phyloP scores from a whole-genome alignment of 495 filamentous ascomycete genomes.

The Penicillium chermesinum region DNA sequence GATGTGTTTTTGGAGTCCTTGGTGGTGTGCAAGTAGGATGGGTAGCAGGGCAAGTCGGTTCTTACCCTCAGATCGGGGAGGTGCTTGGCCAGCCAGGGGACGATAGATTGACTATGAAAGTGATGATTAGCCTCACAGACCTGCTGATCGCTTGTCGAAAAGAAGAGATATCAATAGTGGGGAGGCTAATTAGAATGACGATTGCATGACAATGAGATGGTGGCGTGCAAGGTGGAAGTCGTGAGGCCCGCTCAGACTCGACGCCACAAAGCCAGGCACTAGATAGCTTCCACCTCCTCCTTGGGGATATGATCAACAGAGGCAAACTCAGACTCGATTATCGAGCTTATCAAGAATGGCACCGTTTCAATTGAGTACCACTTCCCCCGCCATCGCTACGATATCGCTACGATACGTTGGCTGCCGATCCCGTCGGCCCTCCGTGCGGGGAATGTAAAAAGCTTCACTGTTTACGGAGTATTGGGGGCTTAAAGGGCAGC shows the following conservation, averaged over 20 bases:
- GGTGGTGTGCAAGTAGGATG: too few species aligned
- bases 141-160: too few species aligned
- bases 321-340: neutral
- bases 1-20: too few species aligned
- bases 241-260: neutral
- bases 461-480: neutral
- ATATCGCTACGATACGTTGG: neutral
- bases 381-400: constrained; percentile 6
- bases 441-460: constrained; percentile 15
- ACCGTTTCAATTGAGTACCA: constrained; percentile 16
- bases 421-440: constrained; percentile 10
- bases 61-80: too few species aligned
- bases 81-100: too few species aligned
- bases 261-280: neutral
- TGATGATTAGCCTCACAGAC: too few species aligned
- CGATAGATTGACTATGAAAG: too few species aligned
- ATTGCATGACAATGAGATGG: too few species aligned
- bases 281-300: neutral
- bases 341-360: constrained; percentile 10
- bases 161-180: too few species aligned
- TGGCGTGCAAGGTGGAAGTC: too few species aligned
- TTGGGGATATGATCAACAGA: neutral
- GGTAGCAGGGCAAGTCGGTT: too few species aligned
- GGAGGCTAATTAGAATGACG: too few species aligned
- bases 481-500: constrained; percentile 1